Base-by-base conservation (phyloP, 352 stramenopile species). In the Phytophthora quininea region DNA sequence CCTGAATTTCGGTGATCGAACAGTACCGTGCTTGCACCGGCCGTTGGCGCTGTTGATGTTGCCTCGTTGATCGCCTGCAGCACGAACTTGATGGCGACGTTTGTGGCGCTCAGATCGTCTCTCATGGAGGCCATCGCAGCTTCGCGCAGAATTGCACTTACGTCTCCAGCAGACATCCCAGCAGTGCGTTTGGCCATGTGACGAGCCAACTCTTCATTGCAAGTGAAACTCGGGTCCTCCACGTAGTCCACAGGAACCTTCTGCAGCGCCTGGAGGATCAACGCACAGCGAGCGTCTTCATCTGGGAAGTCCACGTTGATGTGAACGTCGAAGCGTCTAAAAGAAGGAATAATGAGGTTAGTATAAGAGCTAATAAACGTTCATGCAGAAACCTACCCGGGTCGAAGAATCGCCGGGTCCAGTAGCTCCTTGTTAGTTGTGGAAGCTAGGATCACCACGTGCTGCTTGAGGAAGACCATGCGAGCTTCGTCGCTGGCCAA, bases 381-480 rank as follows among this genome's bases (percentile, higher is more conserved):
- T 24, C 48, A 11, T 29, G 32, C 24, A 7, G 68, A 24, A 24
- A 24, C 71, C 30, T 84, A 93, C 88, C 90, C 90, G 24, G 90
- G 88, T 47, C 90, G 88, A 49, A 97, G 72, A 50, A 97, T 95
- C 3, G 90, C 82, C 57, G 89, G 84, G 63, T 97, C 90, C n/a
- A 97, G 64, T 14, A 84, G 73, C 31, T 83, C 71, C 45, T 91
- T 94, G 27, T 79, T 54, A 11, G 76, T 90, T 32, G 90, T 96
- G 8, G 86, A 93, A 5, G 89, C 90, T 10, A 97, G 76, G 37
- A 97, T 86, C 32, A 96, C 84, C 11, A 97, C 78, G 53, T 95
- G 86, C 35, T 94, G 71, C 71, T 90, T 89, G 37, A 96, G 71
- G 58, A 95, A 94, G 3, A 76, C 79, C 37, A 74, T 76, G 7